These are phyloP conservation scores for Colletotrichum sp. DNA, from an alignment of 2,329 filamentous ascomycete genomes.

Conservation along the genomic window DNA sequence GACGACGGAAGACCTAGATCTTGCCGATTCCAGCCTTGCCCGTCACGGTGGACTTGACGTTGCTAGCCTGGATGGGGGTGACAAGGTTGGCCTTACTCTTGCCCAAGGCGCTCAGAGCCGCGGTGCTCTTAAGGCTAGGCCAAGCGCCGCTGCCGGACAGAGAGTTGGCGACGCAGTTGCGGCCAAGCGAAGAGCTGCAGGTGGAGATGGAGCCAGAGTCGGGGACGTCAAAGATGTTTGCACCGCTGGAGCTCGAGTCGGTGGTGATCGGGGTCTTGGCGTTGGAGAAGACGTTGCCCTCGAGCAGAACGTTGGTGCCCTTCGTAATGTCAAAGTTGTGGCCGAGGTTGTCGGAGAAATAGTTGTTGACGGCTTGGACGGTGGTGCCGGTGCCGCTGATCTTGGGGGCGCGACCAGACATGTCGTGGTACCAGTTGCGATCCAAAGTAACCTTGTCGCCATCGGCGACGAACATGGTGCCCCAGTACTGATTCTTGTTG, in stretches of 20 bases:
- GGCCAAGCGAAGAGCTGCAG: conserved; percentile 28
- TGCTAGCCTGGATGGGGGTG: background rate
- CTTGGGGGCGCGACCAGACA: conserved; percentile 38
- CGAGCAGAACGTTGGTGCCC: conserved; percentile 37
- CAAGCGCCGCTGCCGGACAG: conserved; percentile 31
- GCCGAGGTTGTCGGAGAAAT: conserved; percentile 43
- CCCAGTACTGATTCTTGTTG: conserved; percentile 53
- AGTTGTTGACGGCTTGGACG: conserved; percentile 46
- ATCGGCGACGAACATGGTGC: conserved; percentile 42
- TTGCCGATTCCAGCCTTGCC: background rate
- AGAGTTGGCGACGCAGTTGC: conserved; percentile 31
- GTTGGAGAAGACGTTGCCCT: conserved; percentile 49
- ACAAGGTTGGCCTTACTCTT: conserved; percentile 21
- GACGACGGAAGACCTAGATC: background rate
- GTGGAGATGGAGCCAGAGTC: conserved; percentile 16
- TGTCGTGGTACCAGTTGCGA: conserved; percentile 49
- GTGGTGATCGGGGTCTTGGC: conserved; percentile 42
- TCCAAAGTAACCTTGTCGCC: conserved; percentile 45
- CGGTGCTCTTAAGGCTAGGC: background rate
- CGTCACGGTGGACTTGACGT: background rate
- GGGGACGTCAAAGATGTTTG: conserved; percentile 25
- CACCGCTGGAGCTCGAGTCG: conserved; percentile 28
- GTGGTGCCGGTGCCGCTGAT: conserved; percentile 25
- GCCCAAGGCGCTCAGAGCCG: conserved; percentile 9
- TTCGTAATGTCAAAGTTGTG: conserved; percentile 47